Base-by-base conservation (phyloP, 805 yeast species). In the Grigorovia humatica region DNA sequence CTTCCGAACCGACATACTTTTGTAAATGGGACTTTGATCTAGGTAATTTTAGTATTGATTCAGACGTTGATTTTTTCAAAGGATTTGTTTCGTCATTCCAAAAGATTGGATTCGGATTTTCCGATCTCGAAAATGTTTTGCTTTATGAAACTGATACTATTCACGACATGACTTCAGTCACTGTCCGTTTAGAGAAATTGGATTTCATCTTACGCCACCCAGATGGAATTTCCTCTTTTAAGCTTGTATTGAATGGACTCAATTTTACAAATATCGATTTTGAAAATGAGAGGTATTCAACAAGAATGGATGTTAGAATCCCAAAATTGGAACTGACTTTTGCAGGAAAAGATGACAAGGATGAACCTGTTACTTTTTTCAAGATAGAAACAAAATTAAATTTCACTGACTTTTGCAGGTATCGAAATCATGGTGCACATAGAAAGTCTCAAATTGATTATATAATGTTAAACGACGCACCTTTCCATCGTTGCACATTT, bases 11-110 rank as follows among this genome's bases (percentile, higher is more conserved):
- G 0, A 88, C 97, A 0, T 93, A 87, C 63, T 81, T 79, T 56
- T 89, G 96, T 60, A 83, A 86, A 54, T 93, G 99, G 99, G 90
- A 85, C 53, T 80, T 93, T 57, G 79, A 77, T 29, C 62, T 84
- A 1, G 95, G 90, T 9, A 72, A 70, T 4, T 68, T 89, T 4
- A 52, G 58, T 1, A 66, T 87, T 12, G 75, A 80, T 51, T 77
- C 86, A 1, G 68, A 74, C 9, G 71, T 81, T 0, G 52, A 59
- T 4, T 74, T 80, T 52, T 23, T 81, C 9, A 69, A 70, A 41
- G 74, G 76, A 0, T 60, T 85, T 12, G 55, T 58, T 0, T 58
- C 71, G 2, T 69, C 82, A 0, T 55, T 78, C 11, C 48, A 64
- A 11, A 79, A 79, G 17, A 70, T 88, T 49, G 80, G 67, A 0